Evolutionary conservation across 2,329 filamentous ascomycete genomes (phyloP), one percentile per base, ranked within the genome.

Genomic region (Parasarocladium wereldwijsianum): DNA sequence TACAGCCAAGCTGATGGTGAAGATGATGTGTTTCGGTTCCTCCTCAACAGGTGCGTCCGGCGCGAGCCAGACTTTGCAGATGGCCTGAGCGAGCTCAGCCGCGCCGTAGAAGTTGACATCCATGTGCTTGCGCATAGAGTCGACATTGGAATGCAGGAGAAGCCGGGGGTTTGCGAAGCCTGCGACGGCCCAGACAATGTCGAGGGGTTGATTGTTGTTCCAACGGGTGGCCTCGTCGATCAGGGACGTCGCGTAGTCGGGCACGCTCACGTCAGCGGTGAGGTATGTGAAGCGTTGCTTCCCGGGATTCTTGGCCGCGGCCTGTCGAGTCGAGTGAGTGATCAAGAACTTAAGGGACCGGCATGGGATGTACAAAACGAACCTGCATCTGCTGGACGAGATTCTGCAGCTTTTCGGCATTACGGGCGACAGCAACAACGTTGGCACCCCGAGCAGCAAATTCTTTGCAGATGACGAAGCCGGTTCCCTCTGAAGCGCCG

Each of bases 401-500:
- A 21, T 63, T 60, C 40, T 82, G 63, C 15, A 98, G 79, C 50
- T 87, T 92, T 34, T 58, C 58, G 9, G 70, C 60, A 40, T 76
- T 82, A 32, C 90, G 79, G 10, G 87, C 77, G 29, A 94, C 76
- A 39, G 96, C 74, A 38, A 93, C 71, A 32, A 98, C 51, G 51
- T 85, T 83, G 35, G 90, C 87, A 26, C 90, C 90, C 51, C 85
- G 86, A 29, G 68, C 60, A 3, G 87, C 69, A 25, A 98, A 70
- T 40, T 85, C 66, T 30, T 71, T 65, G 5, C 77, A 85, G 13
- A 76, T 70, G 30, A 73, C 72, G 41, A 76, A 73, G 35, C 90
- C 90, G 78, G 94, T 83, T 34, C 90, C 90, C 47, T 94, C 82
- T 1, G 90, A 94, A 18, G 77, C 85, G 26, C 90, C 90, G 1